Percentiles rank a stretch among this genome's conserved stretches.
Evolutionary conservation across 2,329 filamentous ascomycete genomes (phyloP).

Genomic region (Cercospora zeina): DNA sequence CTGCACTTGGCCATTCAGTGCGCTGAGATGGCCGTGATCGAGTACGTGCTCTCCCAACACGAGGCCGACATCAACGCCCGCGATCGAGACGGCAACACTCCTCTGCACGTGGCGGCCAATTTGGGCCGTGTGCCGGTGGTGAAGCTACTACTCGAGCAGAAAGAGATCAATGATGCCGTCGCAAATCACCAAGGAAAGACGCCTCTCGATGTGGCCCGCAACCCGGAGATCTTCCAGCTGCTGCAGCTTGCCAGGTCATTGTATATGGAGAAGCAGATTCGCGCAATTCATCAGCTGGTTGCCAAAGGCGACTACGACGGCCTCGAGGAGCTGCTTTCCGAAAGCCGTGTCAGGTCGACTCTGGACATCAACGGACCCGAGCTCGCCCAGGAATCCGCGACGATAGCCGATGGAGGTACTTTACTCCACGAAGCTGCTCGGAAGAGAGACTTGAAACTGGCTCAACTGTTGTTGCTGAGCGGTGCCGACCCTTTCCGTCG

Average conservation of each 20-base stretch:
- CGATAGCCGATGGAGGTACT: slow-evolving; percentile 81
- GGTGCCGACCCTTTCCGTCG: slow-evolving; percentile 94
- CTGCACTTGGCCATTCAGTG: slow-evolving; percentile 94
- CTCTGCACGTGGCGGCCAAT: slow-evolving; percentile 81
- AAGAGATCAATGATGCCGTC: slow-evolving; percentile 82
- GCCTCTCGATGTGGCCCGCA: slow-evolving; percentile 84
- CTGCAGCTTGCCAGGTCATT: slow-evolving; percentile 86
- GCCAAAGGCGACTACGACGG: slow-evolving; percentile 70
- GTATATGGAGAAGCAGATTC: slow-evolving; percentile 83
- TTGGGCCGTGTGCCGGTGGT: slow-evolving; percentile 81
- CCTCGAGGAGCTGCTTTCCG: slow-evolving; percentile 77
- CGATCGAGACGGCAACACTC: slow-evolving; percentile 90
- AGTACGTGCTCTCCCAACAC: slow-evolving; percentile 79
- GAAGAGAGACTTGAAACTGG: slow-evolving; percentile 80
- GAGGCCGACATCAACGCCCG: slow-evolving; percentile 74
- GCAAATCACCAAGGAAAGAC: slow-evolving; percentile 81
- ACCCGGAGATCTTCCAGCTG: slow-evolving; percentile 92
- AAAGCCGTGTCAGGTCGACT: slow-evolving; percentile 79
- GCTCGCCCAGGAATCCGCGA: slow-evolving; percentile 76
- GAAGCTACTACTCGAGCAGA: slow-evolving; percentile 76
- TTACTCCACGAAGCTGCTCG: slow-evolving; percentile 90
- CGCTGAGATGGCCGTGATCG: slow-evolving; percentile 86
- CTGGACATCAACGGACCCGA: slow-evolving; percentile 92
- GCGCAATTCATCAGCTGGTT: slow-evolving; percentile 79
- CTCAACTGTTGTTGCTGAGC: slow-evolving; percentile 86